Evolutionary conservation across 768 basidiomycete genomes (phyloP).

Genomic region (Pisolithus microcarpus): DNA sequence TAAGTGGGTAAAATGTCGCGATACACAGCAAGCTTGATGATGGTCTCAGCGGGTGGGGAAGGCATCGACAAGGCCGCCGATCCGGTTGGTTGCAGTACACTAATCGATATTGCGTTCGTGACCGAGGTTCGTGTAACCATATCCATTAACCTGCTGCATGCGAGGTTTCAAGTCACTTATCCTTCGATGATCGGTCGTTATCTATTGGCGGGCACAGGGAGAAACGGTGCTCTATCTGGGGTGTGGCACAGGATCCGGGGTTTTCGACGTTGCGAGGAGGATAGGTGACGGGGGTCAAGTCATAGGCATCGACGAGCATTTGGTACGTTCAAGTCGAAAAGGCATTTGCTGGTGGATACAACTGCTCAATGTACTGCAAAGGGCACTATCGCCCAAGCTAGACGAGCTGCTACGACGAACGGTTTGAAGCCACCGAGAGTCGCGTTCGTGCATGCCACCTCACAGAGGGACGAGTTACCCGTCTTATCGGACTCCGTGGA

Average conservation of each 20-base stretch:
- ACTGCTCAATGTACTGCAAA: constrained; percentile 10
- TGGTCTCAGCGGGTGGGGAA: too few species aligned
- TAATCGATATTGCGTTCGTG: background rate
- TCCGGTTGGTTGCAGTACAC: too few species aligned
- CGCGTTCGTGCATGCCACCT: constrained; percentile 36
- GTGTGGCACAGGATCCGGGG: constrained; percentile 49
- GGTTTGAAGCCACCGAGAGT: constrained; percentile 42
- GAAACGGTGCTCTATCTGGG: constrained; percentile 53
- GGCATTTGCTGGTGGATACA: background rate
- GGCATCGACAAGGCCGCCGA: too few species aligned
- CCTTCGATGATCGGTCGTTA: background rate
- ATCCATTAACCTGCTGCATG: background rate
- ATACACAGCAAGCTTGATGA: too few species aligned
- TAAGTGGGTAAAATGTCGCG: too few species aligned
- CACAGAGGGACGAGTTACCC: constrained; percentile 39
- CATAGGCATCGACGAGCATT: constrained; percentile 49
- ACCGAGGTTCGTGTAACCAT: background rate
- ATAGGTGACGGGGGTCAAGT: constrained; percentile 44
- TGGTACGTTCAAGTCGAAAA: constrained; percentile 23
- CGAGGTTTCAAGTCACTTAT: background rate
- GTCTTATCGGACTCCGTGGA: constrained; percentile 43
- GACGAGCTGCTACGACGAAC: constrained; percentile 36
- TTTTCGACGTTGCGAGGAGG: constrained; percentile 45
- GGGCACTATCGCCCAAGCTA: constrained; percentile 47
- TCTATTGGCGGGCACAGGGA: constrained; percentile 43